Percentiles rank a stretch among this genome's conserved stretches.
phyloP scores from a whole-genome alignment of 2,329 filamentous ascomycete species.

The Cladosporium austrohemisphaericum region DNA sequence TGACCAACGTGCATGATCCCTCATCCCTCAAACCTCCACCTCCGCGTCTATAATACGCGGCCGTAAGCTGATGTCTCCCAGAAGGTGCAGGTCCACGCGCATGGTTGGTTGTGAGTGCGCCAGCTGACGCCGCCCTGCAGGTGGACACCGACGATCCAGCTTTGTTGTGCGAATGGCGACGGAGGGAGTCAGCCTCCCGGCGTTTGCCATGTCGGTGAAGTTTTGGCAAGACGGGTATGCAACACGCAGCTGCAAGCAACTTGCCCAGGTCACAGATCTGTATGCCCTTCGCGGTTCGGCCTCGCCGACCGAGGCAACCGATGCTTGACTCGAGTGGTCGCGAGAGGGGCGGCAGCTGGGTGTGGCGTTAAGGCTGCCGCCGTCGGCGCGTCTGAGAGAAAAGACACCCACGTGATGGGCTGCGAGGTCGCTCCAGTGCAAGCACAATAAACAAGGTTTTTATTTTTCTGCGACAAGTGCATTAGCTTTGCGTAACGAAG shows the following conservation, averaged over 20 bases:
- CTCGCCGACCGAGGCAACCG: slow-evolving; percentile 7
- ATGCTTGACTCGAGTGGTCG: slow-evolving; percentile 3
- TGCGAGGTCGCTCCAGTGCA: neutral
- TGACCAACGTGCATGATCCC: neutral
- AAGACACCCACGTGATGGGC: slow-evolving; percentile 5
- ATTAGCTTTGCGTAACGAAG: slow-evolving; percentile 8
- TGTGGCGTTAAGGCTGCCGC: slow-evolving; percentile 8
- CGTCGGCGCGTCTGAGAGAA: neutral
- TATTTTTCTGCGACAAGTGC: slow-evolving; percentile 5
- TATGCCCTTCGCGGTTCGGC: neutral
- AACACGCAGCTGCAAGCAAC: slow-evolving; percentile 5
- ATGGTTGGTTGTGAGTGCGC: neutral
- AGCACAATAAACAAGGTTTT: slow-evolving; percentile 4
- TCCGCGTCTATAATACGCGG: neutral
- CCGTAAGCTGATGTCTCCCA: slow-evolving; percentile 3
- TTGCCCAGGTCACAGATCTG: neutral
- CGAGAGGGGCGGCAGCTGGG: neutral
- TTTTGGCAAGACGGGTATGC: slow-evolving; percentile 9
- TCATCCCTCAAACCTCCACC: neutral
- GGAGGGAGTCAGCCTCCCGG: neutral
- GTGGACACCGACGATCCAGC: neutral
- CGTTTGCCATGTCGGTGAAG: neutral
- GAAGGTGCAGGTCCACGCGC: neutral
- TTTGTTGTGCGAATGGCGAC: neutral
- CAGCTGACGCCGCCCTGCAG: slow-evolving; percentile 3